Evolutionary conservation across 805 yeast species (phyloP).

Genomic region (Metschnikowia proteae): DNA sequence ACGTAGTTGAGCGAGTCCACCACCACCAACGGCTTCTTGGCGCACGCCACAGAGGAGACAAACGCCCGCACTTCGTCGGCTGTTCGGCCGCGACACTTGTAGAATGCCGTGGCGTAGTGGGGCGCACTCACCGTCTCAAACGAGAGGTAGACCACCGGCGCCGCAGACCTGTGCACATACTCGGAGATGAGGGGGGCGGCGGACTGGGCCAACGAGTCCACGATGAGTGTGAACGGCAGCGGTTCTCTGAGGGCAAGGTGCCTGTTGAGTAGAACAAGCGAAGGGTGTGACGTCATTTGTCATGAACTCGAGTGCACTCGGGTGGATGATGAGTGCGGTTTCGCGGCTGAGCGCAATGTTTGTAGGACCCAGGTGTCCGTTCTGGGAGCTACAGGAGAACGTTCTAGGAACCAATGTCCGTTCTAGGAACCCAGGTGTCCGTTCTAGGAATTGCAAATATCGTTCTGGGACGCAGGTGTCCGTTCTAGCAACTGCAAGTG

Average conservation of each 20-base stretch:
- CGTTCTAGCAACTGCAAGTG: no score
- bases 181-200: slow-evolving; percentile 56
- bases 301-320: background rate
- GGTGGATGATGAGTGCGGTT: background rate
- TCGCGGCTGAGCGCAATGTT: no score
- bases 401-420: no score
- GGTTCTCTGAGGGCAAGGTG: slow-evolving; percentile 65
- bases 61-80: slow-evolving; percentile 18
- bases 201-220: slow-evolving; percentile 72
- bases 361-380: no score
- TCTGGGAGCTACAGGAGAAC: no score
- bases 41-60: slow-evolving; percentile 18
- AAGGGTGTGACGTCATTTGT: slow-evolving; percentile 31
- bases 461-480: no score
- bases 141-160: slow-evolving; percentile 52
- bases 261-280: slow-evolving; percentile 58
- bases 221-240: slow-evolving; percentile 66
- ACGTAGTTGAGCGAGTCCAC: slow-evolving; percentile 70
- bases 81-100: slow-evolving; percentile 38
- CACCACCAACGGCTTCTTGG: slow-evolving; percentile 42
- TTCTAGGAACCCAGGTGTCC: no score
- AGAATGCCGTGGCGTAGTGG: slow-evolving; percentile 42
- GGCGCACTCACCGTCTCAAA: slow-evolving; percentile 64
- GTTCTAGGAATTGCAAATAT: no score
- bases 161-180: slow-evolving; percentile 42